Base-by-base conservation (phyloP, 2,329 filamentous ascomycete genomes). In the Epichloe glyceriae region DNA sequence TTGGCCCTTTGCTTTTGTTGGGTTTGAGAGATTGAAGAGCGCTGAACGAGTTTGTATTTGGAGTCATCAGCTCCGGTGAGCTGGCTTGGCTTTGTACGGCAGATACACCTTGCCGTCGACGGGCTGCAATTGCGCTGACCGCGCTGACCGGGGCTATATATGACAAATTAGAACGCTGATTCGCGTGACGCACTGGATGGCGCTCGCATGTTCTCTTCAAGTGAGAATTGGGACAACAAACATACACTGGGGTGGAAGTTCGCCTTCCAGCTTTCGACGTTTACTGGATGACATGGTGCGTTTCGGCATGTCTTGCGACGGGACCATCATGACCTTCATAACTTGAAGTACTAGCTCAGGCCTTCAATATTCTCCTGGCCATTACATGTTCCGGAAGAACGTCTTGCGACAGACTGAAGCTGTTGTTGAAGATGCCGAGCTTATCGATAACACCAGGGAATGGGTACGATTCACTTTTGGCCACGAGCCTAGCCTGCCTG, bases 41-140 rank as follows among this genome's bases (percentile, higher is more conserved):
- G 2, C 55, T 63, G 47, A 64, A 66, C 3, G 62, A 60, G 53
- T 66, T 66, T 46, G 55, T 50, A 46, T 55, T 59, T 20, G 51
- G 55, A 12, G 51, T 46, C 30, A 51, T 26, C 15, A 55, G 49
- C 34, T 60, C 56, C 5, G 62, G 61, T 22, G 55, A 45, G 26
- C 15, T 51, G 41, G 14, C 20, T 43, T 38, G 34, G 46, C 20
- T 53, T 30, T 38, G 41, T 11, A 54, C 55, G 46, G 51, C 51
- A 26, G 54, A 52, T 15, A 53, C 55, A 15, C 51, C 56, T 17
- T 61, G 55, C 11, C 60, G 63, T 33, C 66, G 61, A 14, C 65
- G 61, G 52, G 66, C 67, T 35, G 66, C 63, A 19, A 69, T 55
- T 5, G 67, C 66, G 53, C 64, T 68, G n/a, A 68, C 55, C n/a